phyloP scores from a whole-genome alignment of 345 rosid species.

The Salix caprea region DNA sequence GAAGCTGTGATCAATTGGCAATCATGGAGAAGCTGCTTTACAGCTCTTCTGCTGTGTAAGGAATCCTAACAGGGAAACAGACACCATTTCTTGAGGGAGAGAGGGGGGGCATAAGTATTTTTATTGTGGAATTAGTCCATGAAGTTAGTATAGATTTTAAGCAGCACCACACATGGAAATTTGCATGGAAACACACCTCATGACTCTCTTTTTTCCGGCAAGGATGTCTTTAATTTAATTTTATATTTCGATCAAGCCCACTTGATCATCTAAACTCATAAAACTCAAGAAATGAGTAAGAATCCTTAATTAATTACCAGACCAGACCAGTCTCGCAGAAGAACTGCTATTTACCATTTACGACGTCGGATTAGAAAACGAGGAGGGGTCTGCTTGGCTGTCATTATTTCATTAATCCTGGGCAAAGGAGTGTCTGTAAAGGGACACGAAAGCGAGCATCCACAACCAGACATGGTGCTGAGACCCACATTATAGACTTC shows the following conservation, averaged over 20 bases:
- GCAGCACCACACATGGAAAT: conserved; percentile 13
- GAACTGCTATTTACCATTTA: not conserved
- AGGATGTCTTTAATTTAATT: too few species aligned
- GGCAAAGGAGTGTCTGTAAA: not conserved
- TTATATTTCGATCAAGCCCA: too few species aligned
- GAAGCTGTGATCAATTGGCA: conserved; percentile 1
- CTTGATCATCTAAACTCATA: too few species aligned
- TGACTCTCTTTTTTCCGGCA: not conserved
- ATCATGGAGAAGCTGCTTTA: conserved; percentile 2
- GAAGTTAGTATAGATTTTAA: not conserved
- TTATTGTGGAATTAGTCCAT: not conserved
- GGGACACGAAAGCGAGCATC: not conserved
- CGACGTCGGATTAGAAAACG: not conserved
- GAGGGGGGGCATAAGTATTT: not conserved
- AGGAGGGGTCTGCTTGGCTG: not conserved
- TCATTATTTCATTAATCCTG: not conserved
- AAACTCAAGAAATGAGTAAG: too few species aligned
- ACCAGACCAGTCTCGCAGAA: too few species aligned
- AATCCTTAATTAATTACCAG: too few species aligned
- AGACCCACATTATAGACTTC: conserved; percentile 16
- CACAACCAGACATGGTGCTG: not conserved
- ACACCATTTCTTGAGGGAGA: not conserved
- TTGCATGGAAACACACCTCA: conserved; percentile 4
- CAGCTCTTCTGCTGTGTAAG: not conserved
- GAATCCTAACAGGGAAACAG: not conserved